Conservation (phyloP, 176 grass and related monocot species). For the Miscanthus lutarioriparius region DNA sequence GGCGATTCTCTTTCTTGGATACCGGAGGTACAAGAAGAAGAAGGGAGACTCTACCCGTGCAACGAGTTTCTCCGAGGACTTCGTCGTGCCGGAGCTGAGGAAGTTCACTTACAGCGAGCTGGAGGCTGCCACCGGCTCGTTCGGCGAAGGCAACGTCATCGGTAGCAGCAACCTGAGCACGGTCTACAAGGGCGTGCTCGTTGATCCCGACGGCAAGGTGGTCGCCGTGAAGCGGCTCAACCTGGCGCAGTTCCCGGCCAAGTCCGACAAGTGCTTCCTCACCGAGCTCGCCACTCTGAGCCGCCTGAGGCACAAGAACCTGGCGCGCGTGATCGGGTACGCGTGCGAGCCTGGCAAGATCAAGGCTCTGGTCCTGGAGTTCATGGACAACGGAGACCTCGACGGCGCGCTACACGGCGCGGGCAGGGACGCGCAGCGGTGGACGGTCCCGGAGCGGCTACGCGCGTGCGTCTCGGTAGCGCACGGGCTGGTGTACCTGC, state of each 20-base stretch:
- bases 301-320: conserved; percentile 75
- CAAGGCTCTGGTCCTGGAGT: conserved; percentile 84
- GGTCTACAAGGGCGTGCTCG: conserved; percentile 69
- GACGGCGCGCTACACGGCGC: conserved; percentile 52
- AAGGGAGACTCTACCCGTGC: background rate
- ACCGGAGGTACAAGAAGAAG: conserved; percentile 42
- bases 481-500: conserved; percentile 78
- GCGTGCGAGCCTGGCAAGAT: conserved; percentile 68
- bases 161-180: conserved; percentile 82
- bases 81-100: conserved; percentile 65
- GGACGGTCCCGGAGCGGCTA: conserved; percentile 56
- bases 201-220: conserved; percentile 32
- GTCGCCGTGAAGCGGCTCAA: conserved; percentile 82
- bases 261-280: conserved; percentile 79
- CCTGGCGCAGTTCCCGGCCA: conserved; percentile 81
- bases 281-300: conserved; percentile 67
- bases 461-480: conserved; percentile 67
- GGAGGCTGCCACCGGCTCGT: conserved; percentile 57
- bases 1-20: conserved; percentile 4
- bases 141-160: conserved; percentile 62
- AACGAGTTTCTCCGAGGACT: conserved; percentile 6
- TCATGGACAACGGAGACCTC: conserved; percentile 91
- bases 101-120: conserved; percentile 61
- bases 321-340: conserved; percentile 77
- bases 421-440: conserved; percentile 26